Conservation (phyloP, 129 eudicot genomes). For the Arctium minus region DNA sequence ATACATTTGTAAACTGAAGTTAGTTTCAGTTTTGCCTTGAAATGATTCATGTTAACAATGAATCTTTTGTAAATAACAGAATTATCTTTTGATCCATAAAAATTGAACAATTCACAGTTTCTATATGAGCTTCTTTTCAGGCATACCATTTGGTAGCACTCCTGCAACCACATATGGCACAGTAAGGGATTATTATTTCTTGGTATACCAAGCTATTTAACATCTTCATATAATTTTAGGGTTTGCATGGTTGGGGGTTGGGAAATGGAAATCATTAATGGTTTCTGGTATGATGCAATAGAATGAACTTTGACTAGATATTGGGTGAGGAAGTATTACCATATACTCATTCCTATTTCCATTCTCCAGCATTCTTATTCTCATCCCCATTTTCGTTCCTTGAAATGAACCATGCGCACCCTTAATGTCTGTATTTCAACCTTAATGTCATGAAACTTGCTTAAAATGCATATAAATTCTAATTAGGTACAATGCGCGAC, state of each 20-base stretch:
- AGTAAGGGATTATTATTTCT: neutral
- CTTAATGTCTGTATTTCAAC: neutral
- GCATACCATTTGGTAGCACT: neutral
- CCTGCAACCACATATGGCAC: neutral
- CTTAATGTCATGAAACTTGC: neutral
- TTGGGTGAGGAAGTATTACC: too few species aligned
- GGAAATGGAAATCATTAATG: neutral
- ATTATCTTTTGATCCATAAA: neutral
- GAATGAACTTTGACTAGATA: neutral
- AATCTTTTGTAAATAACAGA: neutral
- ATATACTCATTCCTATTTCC: too few species aligned
- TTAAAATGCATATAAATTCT: neutral
- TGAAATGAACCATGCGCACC: neutral
- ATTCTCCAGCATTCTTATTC: too few species aligned
- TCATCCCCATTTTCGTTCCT: neutral
- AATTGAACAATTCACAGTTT: neutral
- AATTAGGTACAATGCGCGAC: neutral
- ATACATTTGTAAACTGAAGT: neutral
- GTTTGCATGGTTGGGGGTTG: neutral
- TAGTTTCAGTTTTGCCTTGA: neutral
- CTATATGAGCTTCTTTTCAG: neutral
- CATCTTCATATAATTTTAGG: neutral
- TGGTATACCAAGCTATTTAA: neutral
- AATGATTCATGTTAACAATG: neutral
- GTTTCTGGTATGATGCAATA: neutral